Percentiles rank a stretch among this genome's conserved stretches.
Evolutionary conservation across 768 basidiomycete genomes (phyloP).

Genomic region (Kwoniella botswanensis): DNA sequence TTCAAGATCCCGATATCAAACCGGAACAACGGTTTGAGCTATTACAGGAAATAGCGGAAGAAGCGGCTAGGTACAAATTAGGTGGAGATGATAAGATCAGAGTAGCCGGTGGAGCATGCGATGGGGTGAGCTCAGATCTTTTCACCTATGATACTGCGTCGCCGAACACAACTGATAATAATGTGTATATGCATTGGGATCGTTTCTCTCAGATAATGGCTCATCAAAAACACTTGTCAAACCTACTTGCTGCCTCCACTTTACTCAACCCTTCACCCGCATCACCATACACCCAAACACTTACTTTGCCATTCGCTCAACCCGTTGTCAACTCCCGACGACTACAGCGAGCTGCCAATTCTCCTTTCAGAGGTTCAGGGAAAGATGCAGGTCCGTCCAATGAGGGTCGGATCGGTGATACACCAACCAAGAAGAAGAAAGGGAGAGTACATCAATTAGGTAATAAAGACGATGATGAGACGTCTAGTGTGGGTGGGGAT

Average conservation of each 20-base stretch:
- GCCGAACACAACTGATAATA: background rate
- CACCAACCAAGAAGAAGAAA: constrained; percentile 56
- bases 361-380: constrained; percentile 37
- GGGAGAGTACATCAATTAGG: constrained; percentile 43
- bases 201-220: constrained; percentile 47
- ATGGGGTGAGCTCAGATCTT: constrained; percentile 69
- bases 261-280: constrained; percentile 49
- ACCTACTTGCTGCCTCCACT: constrained; percentile 54
- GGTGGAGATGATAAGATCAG: constrained; percentile 98
- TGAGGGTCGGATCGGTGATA: constrained; percentile 35
- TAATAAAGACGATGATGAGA: constrained; percentile 47
- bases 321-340: constrained; percentile 32
- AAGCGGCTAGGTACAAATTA: constrained; percentile 84
- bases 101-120: constrained; percentile 87
- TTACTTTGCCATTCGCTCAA: constrained; percentile 37
- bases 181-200: background rate
- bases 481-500: constrained; percentile 37
- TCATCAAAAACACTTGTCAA: constrained; percentile 56
- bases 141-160: background rate
- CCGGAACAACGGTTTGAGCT: constrained; percentile 75
- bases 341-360: constrained; percentile 44
- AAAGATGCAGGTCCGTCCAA: constrained; percentile 19
- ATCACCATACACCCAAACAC: constrained; percentile 48
- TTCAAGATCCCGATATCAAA: constrained; percentile 63
- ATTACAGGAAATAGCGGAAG: constrained; percentile 90